Base-by-base conservation (phyloP, 2,329 filamentous ascomycete genomes). In the Chaetomium sp. region DNA sequence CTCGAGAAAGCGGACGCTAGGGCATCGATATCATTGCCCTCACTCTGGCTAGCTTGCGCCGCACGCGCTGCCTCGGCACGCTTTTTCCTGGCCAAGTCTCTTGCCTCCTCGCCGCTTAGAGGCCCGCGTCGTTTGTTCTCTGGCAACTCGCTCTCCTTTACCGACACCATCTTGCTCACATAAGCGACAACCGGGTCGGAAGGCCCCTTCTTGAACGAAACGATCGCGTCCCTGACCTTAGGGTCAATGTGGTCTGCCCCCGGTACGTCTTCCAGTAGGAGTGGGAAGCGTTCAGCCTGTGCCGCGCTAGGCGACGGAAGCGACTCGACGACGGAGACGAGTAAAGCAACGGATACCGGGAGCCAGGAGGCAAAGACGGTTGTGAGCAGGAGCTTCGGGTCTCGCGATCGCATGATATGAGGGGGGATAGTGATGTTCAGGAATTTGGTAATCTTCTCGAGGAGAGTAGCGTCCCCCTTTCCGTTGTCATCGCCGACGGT, bases 91-190 rank as follows among this genome's bases (percentile, higher is more conserved):
- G 91, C 95, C 65, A 97, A 79, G 68, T 97, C 93, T 69, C 91
- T 83, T 3, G 95, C 95, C 77, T 98, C 95, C 68, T 97, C 95
- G 1, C 92, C 90, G 47, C 87, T 96, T 73, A 98, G 83, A 51
- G 88, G 87, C 0, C 89, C 89, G 19, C 87, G 84, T 54, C 92
- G 85, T 76, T 90, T 96, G 75, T 97, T 97, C 60, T 94, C 87
- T 0, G 92, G 91, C 5, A 99, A 81, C 72, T 99, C 94, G 76
- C 92, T 97, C 73, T 96, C 92, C 0, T 93, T 94, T 13, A 99
- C 84, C 0, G 95, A 95, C 1, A 98, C 91, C 93, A 99, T 97
- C 76, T 99, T 99, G 79, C 94, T 98, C 66, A 99, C 91, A 70
- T 97, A 99, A 9, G 92, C 94, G 1, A 99, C 92, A 0, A 96